Evolutionary conservation across 768 basidiomycete genomes (phyloP).

Genomic region (Hygrophoropsis aurantiaca): DNA sequence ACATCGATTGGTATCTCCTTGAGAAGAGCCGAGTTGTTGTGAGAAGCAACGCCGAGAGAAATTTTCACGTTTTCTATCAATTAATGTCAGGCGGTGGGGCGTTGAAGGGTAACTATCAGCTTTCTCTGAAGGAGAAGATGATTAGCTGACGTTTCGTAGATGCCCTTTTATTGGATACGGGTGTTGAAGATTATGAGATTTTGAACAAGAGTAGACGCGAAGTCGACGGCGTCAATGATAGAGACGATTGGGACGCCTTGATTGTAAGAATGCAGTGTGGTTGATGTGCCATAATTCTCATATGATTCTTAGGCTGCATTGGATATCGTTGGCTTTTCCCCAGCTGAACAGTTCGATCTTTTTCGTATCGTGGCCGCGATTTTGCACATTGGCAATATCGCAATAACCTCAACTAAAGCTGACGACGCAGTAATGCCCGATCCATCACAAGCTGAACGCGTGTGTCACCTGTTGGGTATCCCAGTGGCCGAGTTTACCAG

Average conservation of each 20-base stretch:
- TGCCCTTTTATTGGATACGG: slow-evolving; percentile 69
- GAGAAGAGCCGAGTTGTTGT: slow-evolving; percentile 96
- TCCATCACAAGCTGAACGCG: slow-evolving; percentile 82
- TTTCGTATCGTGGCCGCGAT: slow-evolving; percentile 94
- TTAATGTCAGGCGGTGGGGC: slow-evolving; percentile 73
- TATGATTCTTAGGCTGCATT: slow-evolving; percentile 61
- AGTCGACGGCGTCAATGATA: slow-evolving; percentile 95
- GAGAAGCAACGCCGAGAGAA: slow-evolving; percentile 84
- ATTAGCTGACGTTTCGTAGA: slow-evolving; percentile 42
- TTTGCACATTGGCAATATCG: slow-evolving; percentile 94
- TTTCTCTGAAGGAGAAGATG: not conserved
- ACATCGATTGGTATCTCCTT: slow-evolving; percentile 97
- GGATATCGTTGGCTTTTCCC: slow-evolving; percentile 85
- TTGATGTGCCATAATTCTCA: slow-evolving; percentile 5
- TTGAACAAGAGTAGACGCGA: slow-evolving; percentile 86
- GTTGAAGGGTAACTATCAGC: slow-evolving; percentile 59
- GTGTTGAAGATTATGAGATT: slow-evolving; percentile 83
- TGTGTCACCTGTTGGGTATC: slow-evolving; percentile 89
- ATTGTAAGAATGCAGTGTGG: slow-evolving; percentile 46
- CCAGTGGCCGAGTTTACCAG: slow-evolving; percentile 85
- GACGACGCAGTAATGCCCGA: slow-evolving; percentile 80
- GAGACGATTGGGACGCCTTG: slow-evolving; percentile 81
- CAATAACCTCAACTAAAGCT: slow-evolving; percentile 72
- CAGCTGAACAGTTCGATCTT: slow-evolving; percentile 83
- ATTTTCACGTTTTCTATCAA: slow-evolving; percentile 98